phyloP scores from a whole-genome alignment of 805 yeast species.

The Lachancea sp. region DNA sequence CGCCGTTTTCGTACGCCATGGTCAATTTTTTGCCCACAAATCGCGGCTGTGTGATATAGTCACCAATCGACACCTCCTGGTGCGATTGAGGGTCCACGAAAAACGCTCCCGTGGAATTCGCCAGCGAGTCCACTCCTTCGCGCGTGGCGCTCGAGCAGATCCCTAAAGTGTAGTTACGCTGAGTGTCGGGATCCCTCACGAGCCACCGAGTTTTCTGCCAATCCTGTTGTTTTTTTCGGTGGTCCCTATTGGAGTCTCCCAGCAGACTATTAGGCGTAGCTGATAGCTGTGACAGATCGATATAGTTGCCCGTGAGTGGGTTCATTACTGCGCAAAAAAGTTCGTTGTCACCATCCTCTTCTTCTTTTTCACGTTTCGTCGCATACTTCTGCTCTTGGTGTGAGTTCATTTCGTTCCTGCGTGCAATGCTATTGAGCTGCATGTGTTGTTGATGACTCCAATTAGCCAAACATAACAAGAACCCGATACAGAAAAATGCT shows the following conservation, averaged over 20 bases:
- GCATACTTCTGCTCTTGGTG: background rate
- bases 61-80: slow-evolving; percentile 48
- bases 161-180: slow-evolving; percentile 68
- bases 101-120: slow-evolving; percentile 44
- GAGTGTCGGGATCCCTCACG: slow-evolving; percentile 64
- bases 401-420: background rate
- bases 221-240: slow-evolving; percentile 7
- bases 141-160: slow-evolving; percentile 53
- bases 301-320: slow-evolving; percentile 27
- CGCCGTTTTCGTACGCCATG: slow-evolving; percentile 65
- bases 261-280: slow-evolving; percentile 23
- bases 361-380: slow-evolving; percentile 2
- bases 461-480: background rate
- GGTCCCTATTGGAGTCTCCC: slow-evolving; percentile 2
- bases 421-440: background rate
- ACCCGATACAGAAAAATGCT: background rate
- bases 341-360: slow-evolving; percentile 3
- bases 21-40: slow-evolving; percentile 68
- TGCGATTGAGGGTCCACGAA: slow-evolving; percentile 41
- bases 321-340: slow-evolving; percentile 30
- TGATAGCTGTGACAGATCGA: slow-evolving; percentile 30
- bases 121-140: slow-evolving; percentile 22
- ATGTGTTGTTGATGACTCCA: slow-evolving; percentile 3
- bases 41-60: slow-evolving; percentile 51
- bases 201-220: slow-evolving; percentile 40